Evolutionary conservation across 2,329 filamentous ascomycete genomes (phyloP), one percentile per base, ranked within the genome.

Genomic region (Fonsecaea erecta): DNA sequence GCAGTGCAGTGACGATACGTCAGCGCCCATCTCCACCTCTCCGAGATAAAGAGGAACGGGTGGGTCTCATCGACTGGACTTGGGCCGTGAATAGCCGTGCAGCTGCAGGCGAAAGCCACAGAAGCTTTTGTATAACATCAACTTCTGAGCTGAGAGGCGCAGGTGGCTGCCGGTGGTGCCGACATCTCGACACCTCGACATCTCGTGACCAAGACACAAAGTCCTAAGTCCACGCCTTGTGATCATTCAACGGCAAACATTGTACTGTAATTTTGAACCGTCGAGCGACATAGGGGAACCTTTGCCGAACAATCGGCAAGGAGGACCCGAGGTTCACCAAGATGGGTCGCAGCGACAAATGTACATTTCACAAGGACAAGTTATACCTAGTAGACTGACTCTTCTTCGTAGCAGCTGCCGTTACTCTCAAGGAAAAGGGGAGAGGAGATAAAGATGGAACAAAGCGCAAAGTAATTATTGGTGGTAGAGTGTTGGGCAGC

Each of bases 1-100:
- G 18, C n/a, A 30, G 3, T 12, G 18, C n/a, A 30, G 3, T 30
- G n/a, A n/a, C 40, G 40, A 46, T 60, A 60, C 57, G 57, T 60
- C 57, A 60, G 57, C 57, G 57, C 43, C 34, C 46, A 60, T 60
- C 57, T 48, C 57, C 57, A 48, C 57, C 43, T 18, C 43, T 12
- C 26, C 14, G 57, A 54, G 60, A 62, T 62, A 62, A 56, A 62
- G 52, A 62, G 14, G 32, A 48, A 48, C 43, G 11, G 9, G 43
- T 48, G 43, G 43, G 21, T 48, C 43, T 24, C 12, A 48, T 48
- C 43, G 43, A 9, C 43, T 48, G 43, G 21, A 7, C 4, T 24
- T n/a, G 18, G 35, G 46, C 57, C 57, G 57, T 30, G 57, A 52
- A 34, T 60, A 60, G 57, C 57, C 56, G 56, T 14, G n/a, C 5